Base-by-base conservation (phyloP, 2,329 filamentous ascomycete species). In the Penicillium italicum region DNA sequence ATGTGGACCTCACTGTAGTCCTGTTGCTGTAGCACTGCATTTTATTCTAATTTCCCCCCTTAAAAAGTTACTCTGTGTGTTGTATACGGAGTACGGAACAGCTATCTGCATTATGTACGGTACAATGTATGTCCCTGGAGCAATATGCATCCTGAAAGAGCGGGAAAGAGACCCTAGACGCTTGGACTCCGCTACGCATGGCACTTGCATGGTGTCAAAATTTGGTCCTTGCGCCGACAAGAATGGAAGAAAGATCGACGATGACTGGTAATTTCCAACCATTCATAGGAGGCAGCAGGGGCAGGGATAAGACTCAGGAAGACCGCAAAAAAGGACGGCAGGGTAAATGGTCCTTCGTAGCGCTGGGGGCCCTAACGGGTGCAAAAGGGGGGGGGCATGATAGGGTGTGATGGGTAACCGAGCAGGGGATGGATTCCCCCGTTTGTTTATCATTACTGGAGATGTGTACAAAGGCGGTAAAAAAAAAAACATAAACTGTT, bases 401-500 rank as follows among this genome's bases (percentile, higher is more conserved):
- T 34, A 57, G 55, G 51, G 36, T 57, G 36, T 43, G 34, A 58
- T 64, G 59, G 45, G 57, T 46, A 45, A 33, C 37, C 36, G 36
- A 45, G 49, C 11, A 34, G 45, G 45, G 37, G 43, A 58, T 62
- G 61, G 60, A 58, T 54, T 59, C 14, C 18, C 41, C 37, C 45
- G 53, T 56, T 46, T 56, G 57, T 52, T 54, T 62, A 65, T 65
- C 63, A 65, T 60, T 64, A 62, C 63, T 62, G n/a, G n/a, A n/a
- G n/a, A n/a, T n/a, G n/a, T n/a, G n/a, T n/a, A n/a, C n/a, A n/a
- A n/a, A n/a, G n/a, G n/a, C n/a, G n/a, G n/a, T n/a, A n/a, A n/a
- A n/a, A 4, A 26, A 26, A 26, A 26, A 26, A 4, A 4, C 24
- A 4, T 26, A 26, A 4, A 26, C 24, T 4, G 6, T 51, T 43